These are phyloP conservation scores for Blastosporella zonata DNA, from an alignment of 1,284 basidiomycete species.

Conservation along the genomic window DNA sequence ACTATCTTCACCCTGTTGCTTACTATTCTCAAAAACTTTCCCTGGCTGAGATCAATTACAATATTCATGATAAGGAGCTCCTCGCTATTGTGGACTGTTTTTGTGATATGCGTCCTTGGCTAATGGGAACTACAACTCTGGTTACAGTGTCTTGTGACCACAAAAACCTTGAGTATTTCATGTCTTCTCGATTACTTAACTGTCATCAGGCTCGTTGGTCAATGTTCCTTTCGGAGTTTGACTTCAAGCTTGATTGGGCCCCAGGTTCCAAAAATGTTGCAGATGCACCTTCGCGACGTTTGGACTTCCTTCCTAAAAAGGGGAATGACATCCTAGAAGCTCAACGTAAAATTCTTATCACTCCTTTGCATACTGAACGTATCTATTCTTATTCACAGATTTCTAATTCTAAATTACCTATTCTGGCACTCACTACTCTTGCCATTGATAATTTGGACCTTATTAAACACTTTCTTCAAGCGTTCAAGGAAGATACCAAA, in stretches of 20 bases:
- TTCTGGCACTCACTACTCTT: no score
- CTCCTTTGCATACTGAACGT: background rate
- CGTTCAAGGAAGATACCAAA: no score
- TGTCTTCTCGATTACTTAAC: conserved; percentile 16
- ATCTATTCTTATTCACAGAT: conserved; percentile 20
- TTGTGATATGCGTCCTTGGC: conserved; percentile 4
- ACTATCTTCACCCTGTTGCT: no score
- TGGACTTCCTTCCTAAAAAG: conserved; percentile 35
- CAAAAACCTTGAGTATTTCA: conserved; percentile 22
- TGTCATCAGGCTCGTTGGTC: conserved; percentile 21
- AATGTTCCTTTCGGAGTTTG: conserved; percentile 27
- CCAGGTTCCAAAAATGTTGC: conserved; percentile 32
- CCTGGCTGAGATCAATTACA: conserved; percentile 38
- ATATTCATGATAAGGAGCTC: conserved; percentile 40
- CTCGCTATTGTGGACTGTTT: conserved; percentile 30
- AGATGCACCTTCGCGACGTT: conserved; percentile 28
- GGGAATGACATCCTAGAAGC: conserved; percentile 25
- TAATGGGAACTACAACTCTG: background rate
- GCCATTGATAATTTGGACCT: no score
- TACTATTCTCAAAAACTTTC: conserved; percentile 18
- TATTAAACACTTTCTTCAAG: no score
- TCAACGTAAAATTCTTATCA: conserved; percentile 22
- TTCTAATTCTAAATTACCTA: conserved; percentile 23
- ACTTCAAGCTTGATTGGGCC: conserved; percentile 34
- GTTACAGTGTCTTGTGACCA: conserved; percentile 18